Conservation (phyloP, 1,284 basidiomycete species). For the Blastosporella zonata region DNA sequence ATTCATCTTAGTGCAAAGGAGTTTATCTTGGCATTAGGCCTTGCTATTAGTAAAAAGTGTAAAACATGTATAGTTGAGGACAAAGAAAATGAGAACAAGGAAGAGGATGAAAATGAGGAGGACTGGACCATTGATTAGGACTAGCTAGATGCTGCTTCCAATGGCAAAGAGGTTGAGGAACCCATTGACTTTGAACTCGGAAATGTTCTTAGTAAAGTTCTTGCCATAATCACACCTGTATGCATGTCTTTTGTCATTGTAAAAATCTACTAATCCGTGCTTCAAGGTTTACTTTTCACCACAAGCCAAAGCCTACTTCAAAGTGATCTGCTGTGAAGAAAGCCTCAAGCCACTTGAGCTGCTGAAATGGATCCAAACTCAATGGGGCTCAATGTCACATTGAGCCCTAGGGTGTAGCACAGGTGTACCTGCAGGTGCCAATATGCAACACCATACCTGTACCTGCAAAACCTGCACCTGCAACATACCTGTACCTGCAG, state of each 20-base stretch:
- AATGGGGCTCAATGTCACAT: constrained; percentile 28
- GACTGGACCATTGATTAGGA: background rate
- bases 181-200: background rate
- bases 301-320: constrained; percentile 26
- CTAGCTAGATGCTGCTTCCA: background rate
- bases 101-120: background rate
- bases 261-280: background rate
- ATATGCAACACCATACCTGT: no score
- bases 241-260: background rate
- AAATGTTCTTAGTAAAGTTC: background rate
- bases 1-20: no score
- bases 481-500: no score
- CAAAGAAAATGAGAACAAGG: background rate
- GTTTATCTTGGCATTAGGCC: no score
- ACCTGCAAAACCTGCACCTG: no score
- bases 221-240: background rate
- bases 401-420: no score
- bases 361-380: constrained; percentile 24
- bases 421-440: no score
- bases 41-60: no score
- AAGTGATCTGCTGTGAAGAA: constrained; percentile 18
- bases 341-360: constrained; percentile 18
- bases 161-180: background rate
- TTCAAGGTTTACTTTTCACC: constrained; percentile 24
- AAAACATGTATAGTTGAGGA: background rate